phyloP scores from a whole-genome alignment of 345 rosid genomes.

The Rhizophora apiculata region DNA sequence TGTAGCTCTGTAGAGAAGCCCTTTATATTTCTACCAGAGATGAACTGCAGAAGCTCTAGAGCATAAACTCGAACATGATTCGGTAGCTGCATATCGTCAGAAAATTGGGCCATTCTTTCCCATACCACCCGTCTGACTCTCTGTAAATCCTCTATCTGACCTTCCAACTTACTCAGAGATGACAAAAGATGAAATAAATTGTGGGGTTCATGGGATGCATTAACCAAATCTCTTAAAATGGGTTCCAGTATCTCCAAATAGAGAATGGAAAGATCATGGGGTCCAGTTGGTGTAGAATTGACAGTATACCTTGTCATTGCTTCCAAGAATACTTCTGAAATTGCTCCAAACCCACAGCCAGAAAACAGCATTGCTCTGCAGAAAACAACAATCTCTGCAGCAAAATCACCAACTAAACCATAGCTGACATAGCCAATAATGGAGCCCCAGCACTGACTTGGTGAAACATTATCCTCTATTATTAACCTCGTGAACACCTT shows the following conservation, averaged over 20 bases:
- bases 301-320: slow-evolving; percentile 34
- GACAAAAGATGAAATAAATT: slow-evolving; percentile 59
- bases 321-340: slow-evolving; percentile 64
- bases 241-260: slow-evolving; percentile 62
- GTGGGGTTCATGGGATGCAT: slow-evolving; percentile 44
- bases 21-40: slow-evolving; percentile 54
- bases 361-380: slow-evolving; percentile 82
- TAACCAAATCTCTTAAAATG: slow-evolving; percentile 50
- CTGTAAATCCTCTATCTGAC: slow-evolving; percentile 57
- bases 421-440: slow-evolving; percentile 44
- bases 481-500: slow-evolving; percentile 67
- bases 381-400: slow-evolving; percentile 46
- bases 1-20: slow-evolving; percentile 55
- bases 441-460: slow-evolving; percentile 85
- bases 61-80: slow-evolving; percentile 70
- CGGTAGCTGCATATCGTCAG: slow-evolving; percentile 71
- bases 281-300: slow-evolving; percentile 20
- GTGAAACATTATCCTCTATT: slow-evolving; percentile 83
- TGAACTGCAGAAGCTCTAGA: slow-evolving; percentile 82
- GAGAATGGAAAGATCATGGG: slow-evolving; percentile 54
- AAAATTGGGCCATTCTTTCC: slow-evolving; percentile 65
- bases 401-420: slow-evolving; percentile 49
- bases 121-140: slow-evolving; percentile 69
- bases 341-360: slow-evolving; percentile 74
- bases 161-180: slow-evolving; percentile 77